Evolutionary conservation across 139 green algal species (phyloP), one percentile per base, ranked within the genome.

Genomic region (Spirogloea muscicola): DNA sequence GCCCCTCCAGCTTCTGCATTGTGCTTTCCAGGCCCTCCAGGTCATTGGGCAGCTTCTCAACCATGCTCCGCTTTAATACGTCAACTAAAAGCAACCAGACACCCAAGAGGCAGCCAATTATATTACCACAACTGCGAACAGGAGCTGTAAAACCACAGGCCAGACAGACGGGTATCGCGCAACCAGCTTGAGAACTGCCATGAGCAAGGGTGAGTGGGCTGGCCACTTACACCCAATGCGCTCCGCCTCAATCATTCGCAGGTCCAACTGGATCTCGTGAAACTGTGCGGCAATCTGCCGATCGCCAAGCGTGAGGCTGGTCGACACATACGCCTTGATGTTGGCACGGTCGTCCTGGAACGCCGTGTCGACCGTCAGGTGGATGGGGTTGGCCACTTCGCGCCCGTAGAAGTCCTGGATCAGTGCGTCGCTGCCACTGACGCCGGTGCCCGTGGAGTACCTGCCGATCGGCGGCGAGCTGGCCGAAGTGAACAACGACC

Each of bases 331-430:
- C 6, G 91, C 89, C n/a, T 77, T 61, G 36, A 52, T 39, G 16
- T 34, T 59, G 10, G 3, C 25, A 37, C n/a, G 29, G n/a, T 77
- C 29, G 21, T 78, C 63, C 4, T 31, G 40, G 38, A 82, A 74
- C 21, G 52, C 25, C 2, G 92, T 97, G 85, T 96, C 91, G 10
- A 96, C 80, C 3, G 86, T 86, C 40, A 96, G 65, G 70, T 96
- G 91, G 38, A 97, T 83, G 33, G 74, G 49, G 16, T 58, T 81
- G 10, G n/a, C 49, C 37, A 39, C 73, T 48, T 85, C 79, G 6
- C 57, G 86, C 37, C 74, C 68, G 79, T 95, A 96, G 57, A 96
- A 96, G 62, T 93, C 88, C 82, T 97, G 92, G 44, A 96, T 94
- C 6, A 97, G 81, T 0, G 89, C 88, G 68, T 97, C 91, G 57